Conservation (phyloP, 2,329 filamentous ascomycete genomes). For the Fusarium marasasianum region DNA sequence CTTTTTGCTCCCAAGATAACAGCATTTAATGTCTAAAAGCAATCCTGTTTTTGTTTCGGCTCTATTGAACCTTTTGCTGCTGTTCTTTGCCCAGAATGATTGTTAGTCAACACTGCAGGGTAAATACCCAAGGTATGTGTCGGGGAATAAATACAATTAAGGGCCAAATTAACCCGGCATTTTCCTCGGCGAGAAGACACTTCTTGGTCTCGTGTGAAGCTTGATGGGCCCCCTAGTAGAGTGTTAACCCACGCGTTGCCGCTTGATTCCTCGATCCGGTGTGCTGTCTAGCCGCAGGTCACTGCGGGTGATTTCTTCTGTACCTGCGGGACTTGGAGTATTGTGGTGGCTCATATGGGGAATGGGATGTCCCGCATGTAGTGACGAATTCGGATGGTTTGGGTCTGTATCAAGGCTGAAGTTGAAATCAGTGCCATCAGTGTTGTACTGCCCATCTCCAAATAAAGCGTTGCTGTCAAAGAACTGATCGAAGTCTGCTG, state of each 20-base stretch:
- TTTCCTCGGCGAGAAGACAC: background rate
- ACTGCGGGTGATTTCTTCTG: conserved; percentile 60
- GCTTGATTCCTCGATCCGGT: conserved; percentile 47
- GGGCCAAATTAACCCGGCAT: background rate
- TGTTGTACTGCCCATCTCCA: conserved; percentile 51
- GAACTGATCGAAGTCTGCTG: conserved; percentile 62
- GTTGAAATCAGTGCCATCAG: conserved; percentile 60
- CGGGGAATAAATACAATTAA: conserved; percentile 10
- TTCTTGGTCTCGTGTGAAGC: background rate
- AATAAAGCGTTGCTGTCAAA: conserved; percentile 56
- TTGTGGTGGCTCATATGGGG: conserved; percentile 34
- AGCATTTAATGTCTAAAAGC: conserved; percentile 10
- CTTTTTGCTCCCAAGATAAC: background rate
- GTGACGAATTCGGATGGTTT: conserved; percentile 44
- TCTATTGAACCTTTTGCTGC: background rate
- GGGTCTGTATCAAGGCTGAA: conserved; percentile 57
- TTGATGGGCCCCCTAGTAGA: background rate
- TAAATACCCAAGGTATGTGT: background rate
- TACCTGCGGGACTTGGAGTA: conserved; percentile 58
- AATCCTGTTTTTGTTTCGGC: background rate
- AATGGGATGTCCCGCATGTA: conserved; percentile 30
- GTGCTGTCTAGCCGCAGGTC: conserved; percentile 48
- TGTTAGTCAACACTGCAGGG: background rate
- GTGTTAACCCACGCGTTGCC: conserved; percentile 50
- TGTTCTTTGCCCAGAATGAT: background rate